Percentiles rank a stretch among this genome's conserved stretches.
These are phyloP conservation scores for Phialemoniopsis sp. DNA, from an alignment of 2,329 filamentous ascomycete species.

Conservation along the genomic window DNA sequence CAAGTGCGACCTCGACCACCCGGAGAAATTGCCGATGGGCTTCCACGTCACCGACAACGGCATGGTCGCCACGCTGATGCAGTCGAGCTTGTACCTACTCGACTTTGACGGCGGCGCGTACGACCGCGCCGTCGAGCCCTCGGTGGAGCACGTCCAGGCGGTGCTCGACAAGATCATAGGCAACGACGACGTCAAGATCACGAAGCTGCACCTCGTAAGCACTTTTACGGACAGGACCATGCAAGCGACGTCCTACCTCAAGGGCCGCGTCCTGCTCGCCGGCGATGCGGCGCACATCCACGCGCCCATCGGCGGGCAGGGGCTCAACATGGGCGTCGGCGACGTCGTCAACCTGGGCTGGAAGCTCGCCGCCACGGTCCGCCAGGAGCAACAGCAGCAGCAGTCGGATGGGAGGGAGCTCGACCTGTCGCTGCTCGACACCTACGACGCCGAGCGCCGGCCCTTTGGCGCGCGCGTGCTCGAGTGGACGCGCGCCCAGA, in stretches of 20 bases:
- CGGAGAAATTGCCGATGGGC: background rate
- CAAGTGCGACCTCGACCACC: constrained; percentile 17
- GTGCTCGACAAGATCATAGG: constrained; percentile 5
- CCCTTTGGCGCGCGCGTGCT: constrained; percentile 29
- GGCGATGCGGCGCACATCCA: constrained; percentile 48
- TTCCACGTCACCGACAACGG: constrained; percentile 6
- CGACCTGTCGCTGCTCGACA: constrained; percentile 28
- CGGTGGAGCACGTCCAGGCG: constrained; percentile 16
- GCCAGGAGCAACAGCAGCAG: constrained; percentile 5
- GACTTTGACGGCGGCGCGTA: constrained; percentile 16
- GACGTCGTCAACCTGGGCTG: constrained; percentile 47
- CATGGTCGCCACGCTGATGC: too few relatives aligned
- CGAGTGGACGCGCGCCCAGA: constrained; percentile 31
- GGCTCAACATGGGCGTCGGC: constrained; percentile 46
- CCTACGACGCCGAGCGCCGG: constrained; percentile 42
- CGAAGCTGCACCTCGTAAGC: constrained; percentile 11
- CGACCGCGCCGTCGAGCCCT: constrained; percentile 12
- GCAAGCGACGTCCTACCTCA: constrained; percentile 26
- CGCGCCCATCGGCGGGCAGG: constrained; percentile 41
- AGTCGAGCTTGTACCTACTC: too few relatives aligned
- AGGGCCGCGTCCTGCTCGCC: constrained; percentile 39
- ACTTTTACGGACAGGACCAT: constrained; percentile 16
- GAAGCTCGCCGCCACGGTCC: constrained; percentile 38
- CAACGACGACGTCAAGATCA: constrained; percentile 14
- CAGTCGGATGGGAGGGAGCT: background rate